Evolutionary conservation across 352 stramenopile species (phyloP).

Genomic region (Phytophthora podocarpi): DNA sequence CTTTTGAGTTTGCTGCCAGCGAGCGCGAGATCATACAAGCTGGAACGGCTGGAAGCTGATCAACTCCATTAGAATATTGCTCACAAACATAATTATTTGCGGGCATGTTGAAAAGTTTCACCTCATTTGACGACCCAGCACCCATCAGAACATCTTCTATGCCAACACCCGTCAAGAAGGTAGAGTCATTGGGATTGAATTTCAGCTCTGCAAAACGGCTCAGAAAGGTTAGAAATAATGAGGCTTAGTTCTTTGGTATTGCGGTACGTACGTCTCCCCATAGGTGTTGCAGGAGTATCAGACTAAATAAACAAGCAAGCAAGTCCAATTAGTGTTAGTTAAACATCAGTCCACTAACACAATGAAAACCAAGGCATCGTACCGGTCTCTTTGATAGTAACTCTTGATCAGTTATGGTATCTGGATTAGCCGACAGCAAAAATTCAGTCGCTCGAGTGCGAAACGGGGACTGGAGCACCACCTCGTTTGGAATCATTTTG

Average conservation of each 20-base stretch:
- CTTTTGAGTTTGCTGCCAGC: conserved; percentile 42
- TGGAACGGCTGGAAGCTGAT: conserved; percentile 54
- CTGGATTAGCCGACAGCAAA: conserved; percentile 32
- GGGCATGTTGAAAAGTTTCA: not conserved
- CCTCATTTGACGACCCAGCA: conserved; percentile 33
- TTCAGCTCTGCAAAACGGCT: conserved; percentile 25
- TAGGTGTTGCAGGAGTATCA: conserved; percentile 20
- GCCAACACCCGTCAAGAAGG: conserved; percentile 74
- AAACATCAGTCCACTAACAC: not conserved
- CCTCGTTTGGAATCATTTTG: conserved; percentile 78
- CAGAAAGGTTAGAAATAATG: not conserved
- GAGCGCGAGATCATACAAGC: conserved; percentile 56
- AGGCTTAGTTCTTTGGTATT: not conserved
- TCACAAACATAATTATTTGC: not conserved
- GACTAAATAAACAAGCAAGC: conserved; percentile 5
- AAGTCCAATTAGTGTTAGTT: not conserved
- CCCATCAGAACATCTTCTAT: conserved; percentile 63
- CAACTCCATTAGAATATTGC: not conserved
- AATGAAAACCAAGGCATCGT: not conserved
- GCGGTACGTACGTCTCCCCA: conserved; percentile 25
- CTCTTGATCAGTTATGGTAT: conserved; percentile 30
- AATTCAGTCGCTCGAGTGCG: conserved; percentile 53
- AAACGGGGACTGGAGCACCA: conserved; percentile 60
- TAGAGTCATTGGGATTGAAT: conserved; percentile 67
- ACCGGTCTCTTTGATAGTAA: conserved; percentile 30